Percentiles rank a stretch among this genome's conserved stretches.
Conservation (phyloP, 2,329 filamentous ascomycete species). For the Fusarium bulbicola region DNA sequence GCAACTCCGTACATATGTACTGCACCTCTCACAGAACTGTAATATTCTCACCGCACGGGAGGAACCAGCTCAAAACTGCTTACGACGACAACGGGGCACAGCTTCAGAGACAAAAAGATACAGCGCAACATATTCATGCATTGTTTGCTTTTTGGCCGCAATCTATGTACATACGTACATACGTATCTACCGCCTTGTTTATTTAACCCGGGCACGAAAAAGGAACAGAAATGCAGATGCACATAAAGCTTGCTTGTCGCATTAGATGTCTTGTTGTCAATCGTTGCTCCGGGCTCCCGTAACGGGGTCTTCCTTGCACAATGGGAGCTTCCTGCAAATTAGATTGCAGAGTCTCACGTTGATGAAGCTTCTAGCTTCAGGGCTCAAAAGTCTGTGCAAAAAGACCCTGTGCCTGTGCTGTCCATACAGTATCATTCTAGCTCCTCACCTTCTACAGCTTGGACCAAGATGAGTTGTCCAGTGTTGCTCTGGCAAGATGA, state of each 20-base stretch:
- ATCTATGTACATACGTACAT: not conserved
- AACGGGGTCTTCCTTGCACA: slow-evolving; percentile 29
- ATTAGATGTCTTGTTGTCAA: slow-evolving; percentile 10
- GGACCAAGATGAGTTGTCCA: slow-evolving; percentile 31
- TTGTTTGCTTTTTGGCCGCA: not conserved
- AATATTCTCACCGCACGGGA: slow-evolving; percentile 23
- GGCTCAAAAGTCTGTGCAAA: slow-evolving; percentile 13
- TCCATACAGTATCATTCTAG: slow-evolving; percentile 3
- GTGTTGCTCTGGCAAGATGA: slow-evolving; percentile 34
- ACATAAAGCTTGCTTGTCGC: slow-evolving; percentile 12
- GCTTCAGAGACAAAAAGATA: slow-evolving; percentile 5
- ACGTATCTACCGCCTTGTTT: slow-evolving; percentile 1
- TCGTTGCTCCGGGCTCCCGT: slow-evolving; percentile 16
- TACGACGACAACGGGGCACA: slow-evolving; percentile 26
- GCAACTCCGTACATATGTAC: not conserved
- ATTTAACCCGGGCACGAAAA: slow-evolving; percentile 5
- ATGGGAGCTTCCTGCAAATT: slow-evolving; percentile 1
- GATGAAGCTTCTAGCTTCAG: slow-evolving; percentile 9
- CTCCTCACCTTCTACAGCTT: slow-evolving; percentile 18
- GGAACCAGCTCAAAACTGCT: slow-evolving; percentile 14
- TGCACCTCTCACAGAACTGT: not conserved
- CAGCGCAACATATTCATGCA: slow-evolving; percentile 8
- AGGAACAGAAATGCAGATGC: not conserved
- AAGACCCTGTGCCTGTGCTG: slow-evolving; percentile 1
- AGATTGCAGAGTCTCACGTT: slow-evolving; percentile 22